Conservation (phyloP, 192 early-diverging fungal species). For the Coemansia sp. region DNA sequence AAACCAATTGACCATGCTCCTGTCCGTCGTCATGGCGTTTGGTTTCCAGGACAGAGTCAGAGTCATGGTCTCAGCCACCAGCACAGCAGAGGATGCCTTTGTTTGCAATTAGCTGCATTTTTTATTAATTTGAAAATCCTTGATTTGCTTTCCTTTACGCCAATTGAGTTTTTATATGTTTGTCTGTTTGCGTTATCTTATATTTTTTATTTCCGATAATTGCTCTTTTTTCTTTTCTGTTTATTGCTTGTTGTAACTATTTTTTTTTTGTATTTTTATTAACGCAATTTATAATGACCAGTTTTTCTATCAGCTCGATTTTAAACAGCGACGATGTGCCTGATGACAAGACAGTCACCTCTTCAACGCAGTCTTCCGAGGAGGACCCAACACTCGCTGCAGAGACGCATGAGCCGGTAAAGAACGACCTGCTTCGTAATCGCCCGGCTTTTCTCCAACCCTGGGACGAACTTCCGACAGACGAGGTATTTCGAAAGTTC, state of each 20-base stretch:
- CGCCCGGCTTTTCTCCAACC: not conserved
- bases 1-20: too few relatives aligned
- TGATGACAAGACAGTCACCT: not conserved
- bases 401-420: not conserved
- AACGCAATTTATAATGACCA: not conserved
- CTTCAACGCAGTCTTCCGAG: not conserved
- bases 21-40: too few relatives aligned
- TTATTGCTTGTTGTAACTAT: not conserved
- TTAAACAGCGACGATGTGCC: not conserved
- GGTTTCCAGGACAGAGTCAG: too few relatives aligned
- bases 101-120: too few relatives aligned
- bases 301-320: not conserved
- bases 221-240: not conserved
- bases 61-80: too few relatives aligned
- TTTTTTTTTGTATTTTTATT: conserved; percentile 1
- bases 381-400: not conserved
- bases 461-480: not conserved
- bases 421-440: not conserved
- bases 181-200: not conserved
- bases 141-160: too few relatives aligned
- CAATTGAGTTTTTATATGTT: not conserved
- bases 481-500: conserved; percentile 26
- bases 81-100: too few relatives aligned
- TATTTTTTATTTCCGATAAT: not conserved
- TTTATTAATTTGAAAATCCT: too few relatives aligned